A percentile compares a stretch with the other conserved stretches of the same genome.
Conservation (phyloP, 805 yeast species). For the Barnettozyma sp. region DNA sequence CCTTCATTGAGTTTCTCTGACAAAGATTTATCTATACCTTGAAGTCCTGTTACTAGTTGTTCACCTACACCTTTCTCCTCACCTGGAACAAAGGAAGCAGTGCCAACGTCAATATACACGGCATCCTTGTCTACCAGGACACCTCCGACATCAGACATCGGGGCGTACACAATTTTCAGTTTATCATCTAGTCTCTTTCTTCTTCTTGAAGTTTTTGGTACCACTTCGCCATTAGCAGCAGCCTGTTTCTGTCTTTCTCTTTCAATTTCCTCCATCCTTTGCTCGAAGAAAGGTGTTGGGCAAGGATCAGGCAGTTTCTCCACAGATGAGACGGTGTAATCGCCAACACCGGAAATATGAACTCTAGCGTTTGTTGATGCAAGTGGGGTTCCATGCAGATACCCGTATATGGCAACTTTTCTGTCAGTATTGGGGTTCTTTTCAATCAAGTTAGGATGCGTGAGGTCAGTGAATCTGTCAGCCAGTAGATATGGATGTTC, state of each 20-base stretch:
- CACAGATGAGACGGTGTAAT: constrained; percentile 61
- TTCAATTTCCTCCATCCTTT: constrained; percentile 73
- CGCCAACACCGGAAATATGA: constrained; percentile 96
- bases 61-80: constrained; percentile 81
- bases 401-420: constrained; percentile 87
- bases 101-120: constrained; percentile 70
- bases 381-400: constrained; percentile 88
- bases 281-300: constrained; percentile 92
- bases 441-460: constrained; percentile 82
- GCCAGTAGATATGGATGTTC: constrained; percentile 93
- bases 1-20: constrained; percentile 51
- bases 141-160: constrained; percentile 99
- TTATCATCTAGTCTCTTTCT: constrained; percentile 90
- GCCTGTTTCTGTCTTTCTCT: constrained; percentile 64
- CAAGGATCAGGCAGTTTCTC: constrained; percentile 98
- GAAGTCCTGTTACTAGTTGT: constrained; percentile 73
- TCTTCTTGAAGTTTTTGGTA: constrained; percentile 63
- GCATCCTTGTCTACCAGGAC: constrained; percentile 96
- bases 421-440: constrained; percentile 80
- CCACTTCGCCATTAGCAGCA: constrained; percentile 49
- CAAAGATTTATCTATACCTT: constrained; percentile 55
- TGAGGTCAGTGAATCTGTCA: constrained; percentile 87
- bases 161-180: constrained; percentile 92
- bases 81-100: constrained; percentile 51
- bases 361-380: constrained; percentile 61